These are phyloP conservation scores for Wickerhamomyces strasburgensis DNA, from an alignment of 805 yeast species.

Conservation along the genomic window DNA sequence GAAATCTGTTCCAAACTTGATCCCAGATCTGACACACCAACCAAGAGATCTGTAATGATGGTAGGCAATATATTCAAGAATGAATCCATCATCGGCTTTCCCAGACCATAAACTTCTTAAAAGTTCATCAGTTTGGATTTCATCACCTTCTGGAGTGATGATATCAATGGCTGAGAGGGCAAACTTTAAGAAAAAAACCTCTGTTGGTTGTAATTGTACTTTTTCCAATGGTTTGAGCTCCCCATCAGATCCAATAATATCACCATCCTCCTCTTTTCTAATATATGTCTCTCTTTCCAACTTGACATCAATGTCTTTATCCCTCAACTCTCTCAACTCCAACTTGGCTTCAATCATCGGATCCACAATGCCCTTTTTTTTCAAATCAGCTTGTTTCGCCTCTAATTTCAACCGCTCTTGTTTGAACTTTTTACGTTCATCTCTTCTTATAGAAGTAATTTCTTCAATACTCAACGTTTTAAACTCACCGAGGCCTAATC, in stretches of 20 bases:
- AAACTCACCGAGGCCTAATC: conserved; percentile 43
- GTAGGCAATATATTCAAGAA: conserved; percentile 59
- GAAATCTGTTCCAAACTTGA: conserved; percentile 87
- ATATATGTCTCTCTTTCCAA: conserved; percentile 18
- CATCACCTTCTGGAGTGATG: conserved; percentile 14
- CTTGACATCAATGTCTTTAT: conserved; percentile 23
- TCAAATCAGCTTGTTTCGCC: conserved; percentile 33
- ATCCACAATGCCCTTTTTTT: conserved; percentile 34
- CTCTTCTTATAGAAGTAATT: conserved; percentile 66
- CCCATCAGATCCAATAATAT: conserved; percentile 29
- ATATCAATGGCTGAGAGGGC: conserved; percentile 48
- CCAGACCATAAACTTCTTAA: conserved; percentile 10
- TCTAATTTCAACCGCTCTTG: conserved; percentile 53
- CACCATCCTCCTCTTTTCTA: conserved; percentile 34
- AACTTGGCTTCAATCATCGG: conserved; percentile 30
- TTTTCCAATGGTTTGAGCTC: conserved; percentile 24
- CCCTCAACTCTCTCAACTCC: conserved; percentile 27
- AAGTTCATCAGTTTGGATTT: conserved; percentile 12
- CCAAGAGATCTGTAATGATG: conserved; percentile 86
- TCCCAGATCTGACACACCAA: conserved; percentile 92
- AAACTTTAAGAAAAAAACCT: conserved; percentile 62
- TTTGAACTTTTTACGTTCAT: conserved; percentile 70
- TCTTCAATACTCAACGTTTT: conserved; percentile 58
- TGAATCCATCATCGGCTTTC: conserved; percentile 25
- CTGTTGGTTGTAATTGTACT: conserved; percentile 71